phyloP scores from a whole-genome alignment of 805 yeast genomes.

The Sugiyamaella marilandica region DNA sequence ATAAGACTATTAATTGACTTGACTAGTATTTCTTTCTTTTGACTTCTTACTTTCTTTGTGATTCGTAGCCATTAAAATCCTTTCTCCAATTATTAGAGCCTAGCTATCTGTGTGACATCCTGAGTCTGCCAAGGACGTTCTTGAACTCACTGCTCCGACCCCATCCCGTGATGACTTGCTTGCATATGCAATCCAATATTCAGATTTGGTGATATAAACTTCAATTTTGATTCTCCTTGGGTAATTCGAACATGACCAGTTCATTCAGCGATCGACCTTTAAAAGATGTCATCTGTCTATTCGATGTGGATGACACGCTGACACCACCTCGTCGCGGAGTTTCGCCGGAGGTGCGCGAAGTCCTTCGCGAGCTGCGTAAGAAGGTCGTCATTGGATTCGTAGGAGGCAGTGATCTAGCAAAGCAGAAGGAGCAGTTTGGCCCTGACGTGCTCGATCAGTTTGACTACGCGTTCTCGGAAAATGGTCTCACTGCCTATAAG shows the following conservation, averaged over 20 bases:
- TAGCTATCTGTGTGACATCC: too few relatives aligned
- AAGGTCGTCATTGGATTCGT: constrained; percentile 95
- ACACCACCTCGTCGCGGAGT: constrained; percentile 86
- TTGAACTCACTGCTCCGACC: too few relatives aligned
- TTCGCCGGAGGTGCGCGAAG: constrained; percentile 64
- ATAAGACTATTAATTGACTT: too few relatives aligned
- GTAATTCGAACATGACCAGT: constrained; percentile 36
- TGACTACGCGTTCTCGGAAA: constrained; percentile 95
- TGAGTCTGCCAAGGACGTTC: too few relatives aligned
- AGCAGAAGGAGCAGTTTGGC: constrained; percentile 96
- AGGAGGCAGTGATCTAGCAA: constrained; percentile 92
- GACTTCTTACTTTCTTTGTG: too few relatives aligned
- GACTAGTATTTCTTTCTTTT: too few relatives aligned
- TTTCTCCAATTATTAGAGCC: too few relatives aligned
- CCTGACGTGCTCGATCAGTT: constrained; percentile 66
- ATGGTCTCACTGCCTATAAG: constrained; percentile 97
- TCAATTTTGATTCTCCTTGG: background rate
- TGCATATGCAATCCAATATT: too few relatives aligned
- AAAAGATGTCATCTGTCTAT: constrained; percentile 74
- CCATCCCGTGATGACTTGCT: too few relatives aligned
- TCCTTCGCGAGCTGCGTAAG: constrained; percentile 72
- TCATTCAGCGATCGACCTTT: constrained; percentile 68
- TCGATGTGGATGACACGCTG: constrained; percentile 97
- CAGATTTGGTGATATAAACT: too few relatives aligned
- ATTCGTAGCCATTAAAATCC: too few relatives aligned